Evolutionary conservation across 768 basidiomycete species (phyloP).

Genomic region (Podaxis sp.): DNA sequence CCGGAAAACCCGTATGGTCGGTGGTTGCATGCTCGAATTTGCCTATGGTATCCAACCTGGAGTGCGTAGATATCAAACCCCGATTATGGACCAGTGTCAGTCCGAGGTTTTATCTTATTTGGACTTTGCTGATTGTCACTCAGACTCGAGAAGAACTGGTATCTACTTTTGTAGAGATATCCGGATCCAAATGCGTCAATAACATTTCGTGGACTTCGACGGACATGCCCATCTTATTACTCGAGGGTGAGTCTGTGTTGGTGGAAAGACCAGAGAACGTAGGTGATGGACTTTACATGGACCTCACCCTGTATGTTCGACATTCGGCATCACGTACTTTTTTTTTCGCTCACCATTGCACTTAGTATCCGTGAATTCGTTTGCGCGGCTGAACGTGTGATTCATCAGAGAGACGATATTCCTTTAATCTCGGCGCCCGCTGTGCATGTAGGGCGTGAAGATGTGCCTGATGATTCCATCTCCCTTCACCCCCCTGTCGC

Average conservation of each 20-base stretch:
- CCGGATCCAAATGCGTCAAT: constrained; percentile 13
- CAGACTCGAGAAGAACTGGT: constrained; percentile 7
- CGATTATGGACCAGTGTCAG: constrained; percentile 8
- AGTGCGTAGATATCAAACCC: neutral
- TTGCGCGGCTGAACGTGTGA: neutral
- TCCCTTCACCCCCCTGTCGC: neutral
- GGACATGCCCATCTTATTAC: constrained; percentile 11
- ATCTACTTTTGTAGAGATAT: constrained; percentile 10
- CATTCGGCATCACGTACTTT: neutral
- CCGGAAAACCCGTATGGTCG: constrained; percentile 1
- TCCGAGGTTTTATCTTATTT: neutral
- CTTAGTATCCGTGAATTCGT: neutral
- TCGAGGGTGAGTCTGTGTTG: constrained; percentile 1
- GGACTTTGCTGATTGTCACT: neutral
- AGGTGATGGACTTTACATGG: constrained; percentile 6
- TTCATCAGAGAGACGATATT: neutral
- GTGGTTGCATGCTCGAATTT: neutral
- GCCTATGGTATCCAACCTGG: neutral
- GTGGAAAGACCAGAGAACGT: neutral
- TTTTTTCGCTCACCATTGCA: neutral
- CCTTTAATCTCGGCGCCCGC: neutral
- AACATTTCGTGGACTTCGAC: constrained; percentile 9
- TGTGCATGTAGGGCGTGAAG: neutral
- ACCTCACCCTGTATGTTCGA: constrained; percentile 5
- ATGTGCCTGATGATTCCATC: neutral